phyloP scores from a whole-genome alignment of 2,329 filamentous ascomycete genomes.

The Penicillium vulpinum region DNA sequence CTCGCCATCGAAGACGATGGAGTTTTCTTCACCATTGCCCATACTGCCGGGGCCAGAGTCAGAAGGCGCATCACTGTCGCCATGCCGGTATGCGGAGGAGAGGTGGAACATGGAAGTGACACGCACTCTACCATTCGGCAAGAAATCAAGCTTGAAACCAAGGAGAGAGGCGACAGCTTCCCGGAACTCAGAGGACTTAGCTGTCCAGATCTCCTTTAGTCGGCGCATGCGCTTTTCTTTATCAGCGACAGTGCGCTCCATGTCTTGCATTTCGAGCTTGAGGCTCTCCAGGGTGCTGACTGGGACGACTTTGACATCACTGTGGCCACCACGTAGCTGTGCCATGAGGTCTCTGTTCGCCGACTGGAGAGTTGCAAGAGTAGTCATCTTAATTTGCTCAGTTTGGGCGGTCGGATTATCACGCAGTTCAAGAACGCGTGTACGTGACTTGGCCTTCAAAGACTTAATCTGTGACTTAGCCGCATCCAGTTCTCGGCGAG shows the following conservation, averaged over 20 bases:
- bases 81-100: conserved; percentile 50
- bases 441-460: conserved; percentile 68
- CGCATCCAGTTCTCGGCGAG: conserved; percentile 74
- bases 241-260: conserved; percentile 66
- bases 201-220: conserved; percentile 87
- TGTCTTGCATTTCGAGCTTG: conserved; percentile 72
- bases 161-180: conserved; percentile 90
- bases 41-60: conserved; percentile 52
- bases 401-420: conserved; percentile 88
- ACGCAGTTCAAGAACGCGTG: conserved; percentile 79
- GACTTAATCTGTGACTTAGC: conserved; percentile 70
- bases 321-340: conserved; percentile 59
- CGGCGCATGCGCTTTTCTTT: conserved; percentile 79
- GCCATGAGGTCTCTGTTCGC: conserved; percentile 83
- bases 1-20: conserved; percentile 84
- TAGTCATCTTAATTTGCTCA: conserved; percentile 80
- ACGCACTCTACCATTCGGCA: conserved; percentile 94
- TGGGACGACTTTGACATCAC: conserved; percentile 66
- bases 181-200: conserved; percentile 91
- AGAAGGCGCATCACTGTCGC: conserved; percentile 57
- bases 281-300: conserved; percentile 72
- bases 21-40: conserved; percentile 54
- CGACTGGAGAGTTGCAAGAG: conserved; percentile 71
- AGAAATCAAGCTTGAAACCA: conserved; percentile 92
- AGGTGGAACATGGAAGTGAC: conserved; percentile 85